phyloP scores from a whole-genome alignment of 2,329 filamentous ascomycete genomes.

The Fusarium dimerum region DNA sequence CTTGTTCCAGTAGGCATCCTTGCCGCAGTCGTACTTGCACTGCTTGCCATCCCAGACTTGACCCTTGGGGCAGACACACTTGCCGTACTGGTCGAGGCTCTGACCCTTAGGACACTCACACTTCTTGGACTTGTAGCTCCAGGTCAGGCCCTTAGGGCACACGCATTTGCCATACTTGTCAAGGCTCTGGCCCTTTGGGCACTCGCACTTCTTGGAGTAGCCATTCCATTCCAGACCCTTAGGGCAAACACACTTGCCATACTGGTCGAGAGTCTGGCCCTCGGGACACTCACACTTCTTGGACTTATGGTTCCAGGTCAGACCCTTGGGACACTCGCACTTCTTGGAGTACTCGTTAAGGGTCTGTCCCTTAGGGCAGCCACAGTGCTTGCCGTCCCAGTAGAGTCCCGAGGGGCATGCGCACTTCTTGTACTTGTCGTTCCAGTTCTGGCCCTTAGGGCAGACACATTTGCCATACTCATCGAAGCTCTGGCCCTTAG shows the following conservation, averaged over 20 bases:
- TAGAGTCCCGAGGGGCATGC: constrained; percentile 5
- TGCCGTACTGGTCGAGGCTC: not conserved
- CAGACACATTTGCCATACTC: not conserved
- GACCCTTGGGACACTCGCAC: not conserved
- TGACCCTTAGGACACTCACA: constrained; percentile 17
- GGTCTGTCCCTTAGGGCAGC: constrained; percentile 6
- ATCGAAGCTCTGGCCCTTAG: not conserved
- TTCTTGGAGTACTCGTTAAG: constrained; percentile 1
- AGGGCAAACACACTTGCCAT: constrained; percentile 11
- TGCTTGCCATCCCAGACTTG: not conserved
- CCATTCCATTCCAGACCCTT: constrained; percentile 3
- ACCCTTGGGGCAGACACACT: not conserved
- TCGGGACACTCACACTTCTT: constrained; percentile 14
- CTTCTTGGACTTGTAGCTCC: constrained; percentile 10
- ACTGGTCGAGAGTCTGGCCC: constrained; percentile 9
- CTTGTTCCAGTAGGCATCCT: not conserved
- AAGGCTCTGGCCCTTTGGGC: constrained; percentile 9
- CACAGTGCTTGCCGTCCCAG: constrained; percentile 5
- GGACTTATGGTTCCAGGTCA: not conserved
- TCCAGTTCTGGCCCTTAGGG: not conserved
- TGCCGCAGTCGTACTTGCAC: not conserved
- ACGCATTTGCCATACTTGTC: constrained; percentile 9
- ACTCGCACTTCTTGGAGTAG: constrained; percentile 4
- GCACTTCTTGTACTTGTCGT: constrained; percentile 5
- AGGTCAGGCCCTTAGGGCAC: constrained; percentile 12